Evolutionary conservation across 495 filamentous ascomycete genomes (phyloP), one percentile per base, ranked within the genome.

Genomic region (Chaetomium cochliodes): DNA sequence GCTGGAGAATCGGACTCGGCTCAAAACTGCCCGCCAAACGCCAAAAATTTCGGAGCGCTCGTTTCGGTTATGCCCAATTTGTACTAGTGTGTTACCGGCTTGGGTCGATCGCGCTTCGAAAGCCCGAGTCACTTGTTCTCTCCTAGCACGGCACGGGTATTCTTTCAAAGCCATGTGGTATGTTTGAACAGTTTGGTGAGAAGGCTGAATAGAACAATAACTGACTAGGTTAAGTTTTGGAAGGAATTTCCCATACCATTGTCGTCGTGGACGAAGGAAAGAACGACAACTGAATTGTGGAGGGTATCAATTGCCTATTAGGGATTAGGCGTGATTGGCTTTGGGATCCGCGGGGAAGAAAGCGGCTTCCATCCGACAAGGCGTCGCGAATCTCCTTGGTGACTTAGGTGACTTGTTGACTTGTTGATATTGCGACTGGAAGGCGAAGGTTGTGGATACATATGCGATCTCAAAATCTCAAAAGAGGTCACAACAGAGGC

Each of bases 1-100:
- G 46, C 15, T 15, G 12, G 11, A 16, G 2, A 37, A 12, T 37
- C 22, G n/a, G 23, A 20, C 22, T 22, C 37, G 44, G 55, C n/a
- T n/a, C n/a, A n/a, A n/a, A 61, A 28, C 23, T 5, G 12, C 56
- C 13, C 50, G 54, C 57, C 44, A 56, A 54, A 63, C 58, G 49
- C 37, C 57, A 55, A 61, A 64, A 62, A 39, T 58, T 67, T 26
- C 22, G 26, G 52, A 26, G 23, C 20, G n/a, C 22, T 52, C 20
- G 23, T 1, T 1, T 4, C 7, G 3, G 28, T 11, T 4, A 23
- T 25, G 39, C 23, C 60, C 28, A 13, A n/a, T 54, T 33, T 53
- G 60, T 25, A 22, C 51, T 62, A 62, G 60, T 22, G 60, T 23
- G 16, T 4, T 11, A 18, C 16, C 16, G 13, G 5, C 11, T 16